Evolutionary conservation across 768 basidiomycete species (phyloP).

Genomic region (Wakefieldia striispora): DNA sequence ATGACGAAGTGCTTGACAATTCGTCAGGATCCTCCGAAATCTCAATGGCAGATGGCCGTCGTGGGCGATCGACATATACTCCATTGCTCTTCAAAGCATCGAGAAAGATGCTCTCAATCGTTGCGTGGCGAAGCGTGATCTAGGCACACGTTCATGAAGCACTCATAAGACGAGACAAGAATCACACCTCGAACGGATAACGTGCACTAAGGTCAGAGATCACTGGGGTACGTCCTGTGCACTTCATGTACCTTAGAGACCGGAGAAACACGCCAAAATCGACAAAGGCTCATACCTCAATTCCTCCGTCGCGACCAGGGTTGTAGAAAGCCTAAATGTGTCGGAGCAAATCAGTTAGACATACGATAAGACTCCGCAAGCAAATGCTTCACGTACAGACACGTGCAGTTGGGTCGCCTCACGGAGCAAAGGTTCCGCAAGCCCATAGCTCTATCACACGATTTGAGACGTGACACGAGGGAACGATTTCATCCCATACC

Average conservation of each 20-base stretch:
- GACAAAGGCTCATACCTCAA: constrained; percentile 27
- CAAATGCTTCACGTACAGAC: constrained; percentile 44
- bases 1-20: constrained; percentile 31
- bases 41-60: constrained; percentile 30
- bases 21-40: constrained; percentile 36
- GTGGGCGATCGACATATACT: constrained; percentile 37
- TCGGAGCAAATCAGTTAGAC: background rate
- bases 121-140: constrained; percentile 40
- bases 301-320: constrained; percentile 55
- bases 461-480: background rate
- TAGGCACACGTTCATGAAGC: constrained; percentile 7
- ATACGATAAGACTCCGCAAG: background rate
- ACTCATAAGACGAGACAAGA: no score
- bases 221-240: constrained; percentile 46
- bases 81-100: constrained; percentile 36
- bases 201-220: constrained; percentile 34
- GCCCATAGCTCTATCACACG: constrained; percentile 64
- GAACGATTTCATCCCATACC: constrained; percentile 18
- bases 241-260: no score
- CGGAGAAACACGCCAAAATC: no score
- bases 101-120: constrained; percentile 41
- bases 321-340: constrained; percentile 68
- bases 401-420: constrained; percentile 71
- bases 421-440: constrained; percentile 59
- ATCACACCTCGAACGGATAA: no score